Evolutionary conservation across 176 grass and related monocot genomes (phyloP).

Genomic region (Elymus sibiricus): DNA sequence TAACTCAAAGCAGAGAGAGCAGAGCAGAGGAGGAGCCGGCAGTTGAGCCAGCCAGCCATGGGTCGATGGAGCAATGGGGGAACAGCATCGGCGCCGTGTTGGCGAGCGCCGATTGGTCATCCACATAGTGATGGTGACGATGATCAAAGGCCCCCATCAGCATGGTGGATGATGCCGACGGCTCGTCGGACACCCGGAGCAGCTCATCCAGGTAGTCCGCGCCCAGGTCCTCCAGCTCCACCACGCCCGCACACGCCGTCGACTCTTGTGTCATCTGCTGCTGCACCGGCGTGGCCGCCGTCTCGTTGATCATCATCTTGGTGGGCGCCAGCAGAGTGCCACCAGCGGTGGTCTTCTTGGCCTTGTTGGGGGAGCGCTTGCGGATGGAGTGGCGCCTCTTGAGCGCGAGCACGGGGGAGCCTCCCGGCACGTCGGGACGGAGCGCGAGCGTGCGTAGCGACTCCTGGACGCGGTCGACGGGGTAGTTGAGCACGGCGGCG

Average conservation of each 20-base stretch:
- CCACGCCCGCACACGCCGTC: slow-evolving; percentile 22
- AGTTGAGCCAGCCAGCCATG: too few species aligned
- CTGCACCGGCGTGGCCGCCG: neutral
- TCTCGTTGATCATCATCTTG: neutral
- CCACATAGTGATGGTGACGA: neutral
- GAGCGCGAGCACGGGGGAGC: slow-evolving; percentile 60
- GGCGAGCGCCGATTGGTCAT: neutral
- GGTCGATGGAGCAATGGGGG: too few species aligned
- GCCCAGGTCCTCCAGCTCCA: slow-evolving; percentile 78
- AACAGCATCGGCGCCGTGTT: neutral
- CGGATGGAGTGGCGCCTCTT: slow-evolving; percentile 68
- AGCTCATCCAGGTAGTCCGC: slow-evolving; percentile 78
- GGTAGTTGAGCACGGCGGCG: slow-evolving; percentile 78
- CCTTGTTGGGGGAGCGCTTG: slow-evolving; percentile 54
- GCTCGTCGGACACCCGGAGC: slow-evolving; percentile 52
- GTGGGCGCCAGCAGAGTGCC: too few species aligned
- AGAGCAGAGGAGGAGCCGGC: too few species aligned
- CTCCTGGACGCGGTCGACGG: slow-evolving; percentile 61
- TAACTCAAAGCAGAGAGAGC: too few species aligned
- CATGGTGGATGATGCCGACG: neutral
- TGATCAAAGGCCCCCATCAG: neutral
- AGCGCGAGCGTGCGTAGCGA: slow-evolving; percentile 64
- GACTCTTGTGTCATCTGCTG: neutral
- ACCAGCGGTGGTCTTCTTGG: neutral
- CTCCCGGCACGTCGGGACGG: neutral